Base-by-base conservation (phyloP, 2,329 filamentous ascomycete genomes). In the Lachnellula arida region DNA sequence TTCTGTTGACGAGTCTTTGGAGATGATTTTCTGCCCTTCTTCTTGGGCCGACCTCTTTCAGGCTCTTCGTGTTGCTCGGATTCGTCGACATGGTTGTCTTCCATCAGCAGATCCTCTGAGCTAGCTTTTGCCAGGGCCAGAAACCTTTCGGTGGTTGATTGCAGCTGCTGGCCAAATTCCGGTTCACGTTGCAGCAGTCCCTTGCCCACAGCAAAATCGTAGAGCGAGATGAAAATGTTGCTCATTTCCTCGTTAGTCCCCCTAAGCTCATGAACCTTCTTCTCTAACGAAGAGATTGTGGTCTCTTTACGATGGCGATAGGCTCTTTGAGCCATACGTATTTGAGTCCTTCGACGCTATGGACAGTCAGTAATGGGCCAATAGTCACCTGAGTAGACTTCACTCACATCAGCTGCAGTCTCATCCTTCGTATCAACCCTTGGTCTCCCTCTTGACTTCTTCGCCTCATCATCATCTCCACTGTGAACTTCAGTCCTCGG, bases 301-400 rank as follows among this genome's bases (percentile, higher is more conserved):
- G 81, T 86, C 68, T 96, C 91, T 72, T 96, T 96, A 51, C 91
- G 85, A 66, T 88, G 84, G 15, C 91, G 84, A 68, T 96, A 96
- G 0, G 90, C 90, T 62, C 91, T 79, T 70, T 96, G 91, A 2
- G 91, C 91, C 53, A 93, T 80, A 23, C 91, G 85, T 60, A 96
- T 94, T 69, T 96, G 91, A 5, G 89, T 93, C 53, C 91, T 82
- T 51, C 91, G 87, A 59, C 90, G 86, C 88, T 89, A 62, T 42
- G 25, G 3, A 55, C 28, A 32, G 47, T 68, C 57, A 66, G 58
- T 51, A 47, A 25, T 17, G 43, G 9, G 15, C 37, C 37, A 37
- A 11, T 11, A 11, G 3, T 43, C 14, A n/a, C 4, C 37, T 55
- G 47, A 52, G 23, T 28, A 12, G 19, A 19, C 51, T 51, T 47